Evolutionary conservation across 345 rosid species (phyloP), one percentile per base, ranked within the genome.

Genomic region (Rhizophora apiculata): DNA sequence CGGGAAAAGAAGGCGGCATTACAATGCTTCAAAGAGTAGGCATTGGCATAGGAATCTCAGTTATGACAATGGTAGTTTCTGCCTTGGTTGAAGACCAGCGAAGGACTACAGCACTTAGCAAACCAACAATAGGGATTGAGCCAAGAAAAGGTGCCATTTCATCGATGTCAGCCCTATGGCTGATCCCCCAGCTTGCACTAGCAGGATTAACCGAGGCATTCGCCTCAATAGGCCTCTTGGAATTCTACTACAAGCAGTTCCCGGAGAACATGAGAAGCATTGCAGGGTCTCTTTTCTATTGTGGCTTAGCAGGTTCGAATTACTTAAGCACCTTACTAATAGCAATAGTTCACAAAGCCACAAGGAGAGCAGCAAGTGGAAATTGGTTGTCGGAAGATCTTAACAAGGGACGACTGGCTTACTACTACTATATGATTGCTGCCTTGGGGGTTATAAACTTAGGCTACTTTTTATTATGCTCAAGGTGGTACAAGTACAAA

Each of bases 211-310:
- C 84, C 0, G 86, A 85, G 37, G 84, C 84, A n/a, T 81, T 83
- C 6, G 72, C 79, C 21, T 20, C 79, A 1, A 34, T 85, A 1
- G 87, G 84, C 46, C 85, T 68, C 48, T 54, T 76, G 6, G 89
- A 85, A 57, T 81, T 85, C 64, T 85, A 75, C 57, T 85, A 83
- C 82, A 85, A 83, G 82, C 89, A 83, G 63, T 83, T 85, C 55
- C 89, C 87, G 0, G 89, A 85, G 74, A 83, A 85, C 70, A 85
- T 85, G 89, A 83, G 81, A 58, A 85, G 85, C 76, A 76, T 85
- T 13, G 86, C 77, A 15, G 87, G 89, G 60, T 76, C 87, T 19
- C 48, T 83, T 2, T 81, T 51, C 77, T 81, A 60, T 31, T 81
- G 86, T 56, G 82, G 81, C n/a, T 1, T 67, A 6, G 85, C 87